A percentile compares a stretch with the other conserved stretches of the same genome.
phyloP scores from a whole-genome alignment of 2,329 filamentous ascomycete species.

The Chrysoporthe austroafricana region DNA sequence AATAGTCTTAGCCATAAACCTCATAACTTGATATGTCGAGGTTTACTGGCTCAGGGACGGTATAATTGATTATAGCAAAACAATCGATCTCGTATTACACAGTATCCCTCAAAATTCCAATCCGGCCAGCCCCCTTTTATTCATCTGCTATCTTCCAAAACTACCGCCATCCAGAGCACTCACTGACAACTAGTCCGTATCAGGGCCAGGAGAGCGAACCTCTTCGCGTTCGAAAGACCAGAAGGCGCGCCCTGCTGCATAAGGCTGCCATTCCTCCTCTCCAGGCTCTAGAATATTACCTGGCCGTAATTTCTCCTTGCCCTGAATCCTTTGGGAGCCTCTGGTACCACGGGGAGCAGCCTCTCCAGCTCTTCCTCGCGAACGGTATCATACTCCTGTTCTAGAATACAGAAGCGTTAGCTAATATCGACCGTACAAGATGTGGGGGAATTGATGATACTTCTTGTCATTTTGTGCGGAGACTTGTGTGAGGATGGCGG shows the following conservation, averaged over 20 bases:
- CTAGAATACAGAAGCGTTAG: not conserved
- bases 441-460: no score
- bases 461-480: no score
- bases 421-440: no score
- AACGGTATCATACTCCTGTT: not conserved
- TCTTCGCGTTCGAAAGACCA: not conserved
- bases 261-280: not conserved
- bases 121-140: no score
- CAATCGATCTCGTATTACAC: no score
- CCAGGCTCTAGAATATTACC: not conserved
- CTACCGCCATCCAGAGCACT: not conserved
- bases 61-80: no score
- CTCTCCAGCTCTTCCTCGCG: not conserved
- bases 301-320: slow-evolving; percentile 1
- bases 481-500: no score
- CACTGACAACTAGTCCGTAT: not conserved
- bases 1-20: no score
- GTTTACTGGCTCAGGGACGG: no score
- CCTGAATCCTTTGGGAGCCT: not conserved
- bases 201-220: not conserved
- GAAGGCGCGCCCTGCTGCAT: not conserved
- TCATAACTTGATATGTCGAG: no score
- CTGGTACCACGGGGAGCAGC: not conserved
- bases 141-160: not conserved
- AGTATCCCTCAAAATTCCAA: no score